Conservation (phyloP, 192 early-diverging fungal genomes). For the Podochytrium sp. region DNA sequence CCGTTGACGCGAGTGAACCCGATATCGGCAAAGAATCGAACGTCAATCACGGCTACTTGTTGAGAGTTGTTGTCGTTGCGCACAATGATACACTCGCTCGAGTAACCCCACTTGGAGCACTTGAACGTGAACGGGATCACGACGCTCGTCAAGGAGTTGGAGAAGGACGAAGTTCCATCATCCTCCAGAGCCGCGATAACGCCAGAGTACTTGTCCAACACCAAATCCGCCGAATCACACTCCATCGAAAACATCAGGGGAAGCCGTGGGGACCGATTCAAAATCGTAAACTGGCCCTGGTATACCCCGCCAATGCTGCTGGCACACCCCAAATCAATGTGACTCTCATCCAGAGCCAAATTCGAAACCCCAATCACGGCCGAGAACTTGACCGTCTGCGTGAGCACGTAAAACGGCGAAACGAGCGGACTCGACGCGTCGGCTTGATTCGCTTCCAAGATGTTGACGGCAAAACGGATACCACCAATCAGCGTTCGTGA, state of each 20-base stretch:
- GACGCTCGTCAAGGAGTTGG: not conserved
- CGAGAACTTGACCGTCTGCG: constrained; percentile 79
- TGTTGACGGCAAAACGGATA: constrained; percentile 61
- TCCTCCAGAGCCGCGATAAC: constrained; percentile 12
- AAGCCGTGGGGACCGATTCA: constrained; percentile 70
- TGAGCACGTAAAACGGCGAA: constrained; percentile 52
- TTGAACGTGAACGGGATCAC: constrained; percentile 64
- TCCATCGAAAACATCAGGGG: constrained; percentile 62
- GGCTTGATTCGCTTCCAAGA: not conserved
- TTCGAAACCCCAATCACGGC: constrained; percentile 81
- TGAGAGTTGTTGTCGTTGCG: constrained; percentile 72
- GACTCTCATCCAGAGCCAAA: constrained; percentile 63
- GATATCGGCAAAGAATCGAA: constrained; percentile 73
- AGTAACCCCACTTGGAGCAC: constrained; percentile 60
- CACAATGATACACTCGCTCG: constrained; percentile 65
- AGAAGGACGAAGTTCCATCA: not conserved
- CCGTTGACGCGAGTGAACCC: constrained; percentile 38
- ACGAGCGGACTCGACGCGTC: not conserved
- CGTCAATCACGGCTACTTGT: constrained; percentile 65
- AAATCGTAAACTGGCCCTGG: constrained; percentile 66
- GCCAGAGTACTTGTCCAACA: constrained; percentile 7
- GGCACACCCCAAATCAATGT: constrained; percentile 73
- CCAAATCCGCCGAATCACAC: not conserved
- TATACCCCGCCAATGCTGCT: constrained; percentile 50
- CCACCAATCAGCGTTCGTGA: constrained; percentile 76